Evolutionary conservation across 129 eudicot species (phyloP).

Genomic region (Centaurea solstitialis): DNA sequence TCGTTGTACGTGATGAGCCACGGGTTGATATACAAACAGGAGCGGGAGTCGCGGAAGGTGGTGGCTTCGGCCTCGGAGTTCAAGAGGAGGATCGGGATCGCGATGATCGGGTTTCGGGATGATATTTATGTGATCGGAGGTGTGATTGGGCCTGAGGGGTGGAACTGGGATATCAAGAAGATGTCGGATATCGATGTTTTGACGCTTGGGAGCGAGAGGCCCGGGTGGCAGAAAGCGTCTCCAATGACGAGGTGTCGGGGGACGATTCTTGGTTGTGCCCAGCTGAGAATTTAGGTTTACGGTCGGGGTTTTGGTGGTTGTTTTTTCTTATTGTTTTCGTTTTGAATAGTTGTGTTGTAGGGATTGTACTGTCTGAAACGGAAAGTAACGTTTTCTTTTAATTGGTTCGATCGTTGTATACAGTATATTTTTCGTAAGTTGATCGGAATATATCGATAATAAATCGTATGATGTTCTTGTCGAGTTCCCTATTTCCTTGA

Average conservation of each 20-base stretch:
- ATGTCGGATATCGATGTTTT: conserved; percentile 80
- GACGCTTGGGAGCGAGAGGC: conserved; percentile 69
- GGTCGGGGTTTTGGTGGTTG: background rate
- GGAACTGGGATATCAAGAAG: conserved; percentile 72
- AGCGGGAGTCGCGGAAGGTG: conserved; percentile 42
- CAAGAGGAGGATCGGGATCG: conserved; percentile 68
- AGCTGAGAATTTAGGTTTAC: conserved; percentile 64
- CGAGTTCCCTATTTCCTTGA: no score
- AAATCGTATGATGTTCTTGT: background rate
- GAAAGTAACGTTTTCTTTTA: conserved; percentile 9
- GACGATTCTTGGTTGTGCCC: conserved; percentile 80
- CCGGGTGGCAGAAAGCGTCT: conserved; percentile 70
- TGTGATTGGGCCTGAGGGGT: conserved; percentile 81
- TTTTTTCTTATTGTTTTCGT: background rate
- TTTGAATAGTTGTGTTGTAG: conserved; percentile 18
- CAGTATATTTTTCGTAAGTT: conserved; percentile 9
- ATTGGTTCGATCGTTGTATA: background rate
- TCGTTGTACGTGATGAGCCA: conserved; percentile 78
- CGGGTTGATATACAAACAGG: conserved; percentile 73
- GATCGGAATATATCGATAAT: background rate
- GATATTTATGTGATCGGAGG: conserved; percentile 90
- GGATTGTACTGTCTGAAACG: conserved; percentile 17
- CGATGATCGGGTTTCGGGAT: conserved; percentile 69
- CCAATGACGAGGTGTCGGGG: conserved; percentile 88
- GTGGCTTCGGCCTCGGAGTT: conserved; percentile 74